phyloP scores from a whole-genome alignment of 73 alveolate genomes.

The Paramecium pentaurelia region DNA sequence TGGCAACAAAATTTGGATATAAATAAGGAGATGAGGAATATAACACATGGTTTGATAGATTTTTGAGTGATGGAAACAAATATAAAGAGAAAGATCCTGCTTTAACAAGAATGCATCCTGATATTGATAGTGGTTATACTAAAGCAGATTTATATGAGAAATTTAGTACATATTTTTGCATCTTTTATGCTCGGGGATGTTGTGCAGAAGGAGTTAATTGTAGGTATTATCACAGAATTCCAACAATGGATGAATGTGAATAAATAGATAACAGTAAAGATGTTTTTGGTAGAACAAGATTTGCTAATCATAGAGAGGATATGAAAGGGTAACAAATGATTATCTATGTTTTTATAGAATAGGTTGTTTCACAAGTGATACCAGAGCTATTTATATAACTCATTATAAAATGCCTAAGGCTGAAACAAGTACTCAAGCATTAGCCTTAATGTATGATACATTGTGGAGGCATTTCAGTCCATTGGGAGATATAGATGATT shows the following conservation, averaged over 20 bases:
- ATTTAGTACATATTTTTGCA: conserved; percentile 89
- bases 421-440: conserved; percentile 71
- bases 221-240: conserved; percentile 95
- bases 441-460: conserved; percentile 84
- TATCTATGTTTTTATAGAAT: conserved; percentile 15
- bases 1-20: conserved; percentile 90
- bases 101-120: conserved; percentile 90
- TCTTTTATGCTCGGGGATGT: conserved; percentile 94
- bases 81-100: conserved; percentile 78
- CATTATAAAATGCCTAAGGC: conserved; percentile 88
- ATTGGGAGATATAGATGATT: conserved; percentile 98
- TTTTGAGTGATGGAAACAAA: conserved; percentile 84
- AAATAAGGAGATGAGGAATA: conserved; percentile 98
- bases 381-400: conserved; percentile 84
- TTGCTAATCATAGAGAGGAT: conserved; percentile 92
- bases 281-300: conserved; percentile 96
- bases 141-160: conserved; percentile 93
- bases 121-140: conserved; percentile 95
- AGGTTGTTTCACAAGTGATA: conserved; percentile 94
- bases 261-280: conserved; percentile 89
- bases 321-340: conserved; percentile 72
- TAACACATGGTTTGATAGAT: conserved; percentile 98
- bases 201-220: conserved; percentile 99
- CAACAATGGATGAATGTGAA: conserved; percentile 86
- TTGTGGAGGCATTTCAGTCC: conserved; percentile 91